Conservation (phyloP, 2,329 filamentous ascomycete genomes). For the Gnomoniopsis smithogilvyi region DNA sequence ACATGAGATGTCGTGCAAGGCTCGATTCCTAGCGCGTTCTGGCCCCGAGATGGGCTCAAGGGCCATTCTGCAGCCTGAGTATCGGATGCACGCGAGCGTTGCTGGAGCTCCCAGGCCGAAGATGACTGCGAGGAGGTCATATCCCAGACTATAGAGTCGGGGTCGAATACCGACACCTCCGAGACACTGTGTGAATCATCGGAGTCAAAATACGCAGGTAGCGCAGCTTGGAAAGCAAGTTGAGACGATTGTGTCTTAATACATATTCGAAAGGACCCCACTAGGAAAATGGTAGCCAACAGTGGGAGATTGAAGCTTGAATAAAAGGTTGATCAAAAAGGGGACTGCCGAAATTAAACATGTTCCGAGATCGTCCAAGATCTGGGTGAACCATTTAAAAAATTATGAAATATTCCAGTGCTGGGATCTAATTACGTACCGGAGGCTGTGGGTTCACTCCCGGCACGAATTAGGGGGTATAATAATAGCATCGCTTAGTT, state of each 20-base stretch:
- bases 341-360: neutral
- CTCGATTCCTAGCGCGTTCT: neutral
- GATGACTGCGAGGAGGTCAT: constrained; percentile 1
- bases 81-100: neutral
- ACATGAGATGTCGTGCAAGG: neutral
- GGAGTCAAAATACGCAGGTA: neutral
- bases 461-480: too few relatives aligned
- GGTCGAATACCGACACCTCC: neutral
- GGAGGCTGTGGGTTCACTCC: neutral
- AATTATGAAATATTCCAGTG: neutral
- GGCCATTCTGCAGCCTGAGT: neutral
- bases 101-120: constrained; percentile 10
- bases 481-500: too few relatives aligned
- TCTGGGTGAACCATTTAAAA: neutral
- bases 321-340: neutral
- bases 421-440: neutral
- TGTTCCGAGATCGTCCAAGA: neutral
- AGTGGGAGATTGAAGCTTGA: neutral
- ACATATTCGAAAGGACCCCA: neutral
- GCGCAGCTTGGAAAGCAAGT: neutral
- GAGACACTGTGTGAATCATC: neutral
- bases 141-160: neutral
- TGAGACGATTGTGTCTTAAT: neutral
- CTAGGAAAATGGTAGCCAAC: neutral
- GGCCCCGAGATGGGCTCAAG: neutral